A percentile compares a stretch with the other conserved stretches of the same genome.
Conservation (phyloP, 1,139 yeast genomes). For the Insectozyma bohioensis region DNA sequence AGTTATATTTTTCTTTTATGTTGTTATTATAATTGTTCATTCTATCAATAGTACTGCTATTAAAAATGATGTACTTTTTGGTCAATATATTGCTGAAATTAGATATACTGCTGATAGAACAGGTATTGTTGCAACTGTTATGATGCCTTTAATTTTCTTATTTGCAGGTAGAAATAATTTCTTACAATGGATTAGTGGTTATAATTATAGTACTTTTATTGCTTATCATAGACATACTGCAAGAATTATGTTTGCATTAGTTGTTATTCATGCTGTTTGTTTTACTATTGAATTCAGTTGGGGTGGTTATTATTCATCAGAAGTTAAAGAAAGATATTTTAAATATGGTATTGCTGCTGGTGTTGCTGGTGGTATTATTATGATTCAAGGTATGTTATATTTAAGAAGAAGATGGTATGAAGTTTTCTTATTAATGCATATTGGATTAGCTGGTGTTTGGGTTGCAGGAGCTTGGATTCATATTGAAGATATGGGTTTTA, state of each 20-base stretch:
- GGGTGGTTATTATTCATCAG: constrained; percentile 13
- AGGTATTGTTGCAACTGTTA: constrained; percentile 30
- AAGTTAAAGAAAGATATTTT: constrained; percentile 22
- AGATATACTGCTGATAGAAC: constrained; percentile 34
- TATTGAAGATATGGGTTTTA: constrained; percentile 39
- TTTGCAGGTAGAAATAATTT: constrained; percentile 47
- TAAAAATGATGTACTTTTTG: constrained; percentile 26
- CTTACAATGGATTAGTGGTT: constrained; percentile 41
- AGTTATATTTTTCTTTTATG: constrained; percentile 35
- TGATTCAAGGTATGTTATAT: constrained; percentile 36
- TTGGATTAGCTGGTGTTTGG: constrained; percentile 40
- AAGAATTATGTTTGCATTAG: constrained; percentile 28
- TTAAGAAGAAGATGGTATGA: constrained; percentile 48
- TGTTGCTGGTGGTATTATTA: constrained; percentile 33
- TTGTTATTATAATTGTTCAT: constrained; percentile 42
- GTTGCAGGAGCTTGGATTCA: constrained; percentile 46
- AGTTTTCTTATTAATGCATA: constrained; percentile 39
- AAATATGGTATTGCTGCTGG: constrained; percentile 35
- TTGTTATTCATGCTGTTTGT: constrained; percentile 39
- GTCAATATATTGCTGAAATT: constrained; percentile 19
- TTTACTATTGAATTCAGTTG: constrained; percentile 23
- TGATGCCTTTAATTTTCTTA: constrained; percentile 34
- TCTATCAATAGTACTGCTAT: constrained; percentile 21
- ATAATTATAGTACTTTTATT: constrained; percentile 37
- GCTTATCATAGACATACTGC: constrained; percentile 41